Percentiles rank a stretch among this genome's conserved stretches.
Conservation (phyloP, 176 grass and related monocot genomes). For the Hsuehochloa calcarea region DNA sequence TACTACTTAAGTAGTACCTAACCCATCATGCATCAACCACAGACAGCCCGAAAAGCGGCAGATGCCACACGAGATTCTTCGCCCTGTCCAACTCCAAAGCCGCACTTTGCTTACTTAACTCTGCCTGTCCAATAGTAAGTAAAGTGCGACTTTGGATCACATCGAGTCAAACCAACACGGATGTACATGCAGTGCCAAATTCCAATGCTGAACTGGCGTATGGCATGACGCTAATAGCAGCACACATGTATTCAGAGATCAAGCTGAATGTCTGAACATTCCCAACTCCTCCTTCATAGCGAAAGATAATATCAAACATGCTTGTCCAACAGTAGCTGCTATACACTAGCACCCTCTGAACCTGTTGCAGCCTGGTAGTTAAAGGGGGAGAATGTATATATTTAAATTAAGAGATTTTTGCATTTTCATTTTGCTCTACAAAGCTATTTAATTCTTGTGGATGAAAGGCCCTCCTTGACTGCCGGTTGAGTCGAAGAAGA, state of each 20-base stretch:
- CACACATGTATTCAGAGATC: not conserved
- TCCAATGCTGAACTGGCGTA: not conserved
- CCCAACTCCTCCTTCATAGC: not conserved
- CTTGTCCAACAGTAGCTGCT: too few species aligned
- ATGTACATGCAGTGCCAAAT: not conserved
- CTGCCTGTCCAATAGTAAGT: not conserved
- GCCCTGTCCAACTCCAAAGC: conserved; percentile 10
- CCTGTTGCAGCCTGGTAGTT: too few species aligned
- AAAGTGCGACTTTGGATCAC: not conserved
- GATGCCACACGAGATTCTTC: conserved; percentile 6
- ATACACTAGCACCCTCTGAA: too few species aligned
- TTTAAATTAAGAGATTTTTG: too few species aligned
- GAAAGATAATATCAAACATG: not conserved
- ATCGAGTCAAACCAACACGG: not conserved
- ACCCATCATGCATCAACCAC: not conserved
- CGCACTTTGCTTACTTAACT: not conserved
- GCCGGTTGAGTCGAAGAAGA: too few species aligned
- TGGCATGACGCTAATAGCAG: not conserved
- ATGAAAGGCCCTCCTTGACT: too few species aligned
- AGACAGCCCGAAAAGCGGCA: not conserved
- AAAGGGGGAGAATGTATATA: too few species aligned
- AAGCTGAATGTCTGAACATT: not conserved
- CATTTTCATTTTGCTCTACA: too few species aligned
- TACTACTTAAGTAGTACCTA: not conserved
- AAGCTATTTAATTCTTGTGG: too few species aligned